Conservation (phyloP, 768 basidiomycete genomes). For the Boletellus ananiceps region DNA sequence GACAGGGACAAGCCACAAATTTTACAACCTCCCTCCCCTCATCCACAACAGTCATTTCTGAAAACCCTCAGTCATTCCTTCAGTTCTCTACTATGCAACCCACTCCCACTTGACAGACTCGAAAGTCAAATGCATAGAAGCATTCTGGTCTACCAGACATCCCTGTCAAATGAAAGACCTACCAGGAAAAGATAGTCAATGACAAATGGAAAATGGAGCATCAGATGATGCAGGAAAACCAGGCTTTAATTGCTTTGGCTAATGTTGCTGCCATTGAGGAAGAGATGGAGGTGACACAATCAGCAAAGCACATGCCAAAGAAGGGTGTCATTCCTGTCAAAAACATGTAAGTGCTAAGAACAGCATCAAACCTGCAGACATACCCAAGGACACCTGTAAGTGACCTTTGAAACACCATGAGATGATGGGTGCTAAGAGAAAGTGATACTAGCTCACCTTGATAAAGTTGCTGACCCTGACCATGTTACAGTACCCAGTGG, state of each 20-base stretch:
- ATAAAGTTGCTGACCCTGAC: too few species aligned
- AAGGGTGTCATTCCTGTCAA: too few species aligned
- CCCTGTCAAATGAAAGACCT: not conserved
- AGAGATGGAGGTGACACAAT: not conserved
- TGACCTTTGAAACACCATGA: too few species aligned
- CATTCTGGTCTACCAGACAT: not conserved
- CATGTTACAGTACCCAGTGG: too few species aligned
- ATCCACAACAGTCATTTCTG: not conserved
- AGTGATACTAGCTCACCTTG: too few species aligned
- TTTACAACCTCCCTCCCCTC: not conserved
- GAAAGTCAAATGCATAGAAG: not conserved
- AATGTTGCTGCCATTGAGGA: not conserved
- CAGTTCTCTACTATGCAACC: not conserved
- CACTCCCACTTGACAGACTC: not conserved
- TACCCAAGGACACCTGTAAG: too few species aligned
- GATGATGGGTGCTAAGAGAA: too few species aligned
- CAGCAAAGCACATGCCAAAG: not conserved
- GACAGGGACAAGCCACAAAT: not conserved
- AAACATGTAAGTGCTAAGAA: too few species aligned
- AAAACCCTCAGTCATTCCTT: not conserved
- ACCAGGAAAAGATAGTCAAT: not conserved
- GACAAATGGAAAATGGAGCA: not conserved
- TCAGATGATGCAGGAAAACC: not conserved
- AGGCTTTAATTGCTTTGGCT: not conserved
- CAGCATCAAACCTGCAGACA: too few species aligned